Evolutionary conservation across 768 basidiomycete genomes (phyloP), one percentile per base, ranked within the genome.

Genomic region (Phlebiopsis flavidoalba): DNA sequence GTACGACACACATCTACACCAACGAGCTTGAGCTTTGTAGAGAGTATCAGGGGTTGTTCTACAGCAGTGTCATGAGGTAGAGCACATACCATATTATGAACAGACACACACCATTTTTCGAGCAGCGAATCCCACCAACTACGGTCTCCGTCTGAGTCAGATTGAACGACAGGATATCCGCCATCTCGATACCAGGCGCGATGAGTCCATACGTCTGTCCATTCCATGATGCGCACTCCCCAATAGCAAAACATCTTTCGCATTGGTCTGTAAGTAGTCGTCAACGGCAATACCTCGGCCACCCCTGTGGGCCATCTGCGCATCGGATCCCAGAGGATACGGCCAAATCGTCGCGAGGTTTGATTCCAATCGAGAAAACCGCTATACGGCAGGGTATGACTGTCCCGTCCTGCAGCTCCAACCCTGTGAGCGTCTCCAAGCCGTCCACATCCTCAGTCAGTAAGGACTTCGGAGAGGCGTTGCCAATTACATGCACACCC

Each of bases 101-200:
- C 17, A 17, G 3, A 22, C 72, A 2, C 72, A 2, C 45, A 74
- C 75, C 82, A 83, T 82, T 60, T 75, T 72, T 36, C 82, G 69
- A 15, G 74, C 73, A 58, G 70, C 70, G 67, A 79, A 79, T 0
- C 70, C 68, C 19, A n/a, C 80, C 79, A 0, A 73, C 63, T 2
- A 63, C 69, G 3, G 80, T 81, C 53, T 78, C 66, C 0, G 78
- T 79, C 72, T 84, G 80, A 21, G 85, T 85, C 8, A 91, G 73
- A 72, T 91, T 91, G 76, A 86, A 88, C 1, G 87, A 76, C 0
- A 91, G 75, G 59, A 90, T 83, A 63, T 87, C 84, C 21, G 88
- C 88, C 88, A 90, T 90, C 69, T 87, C 85, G 48, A 82, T 78
- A 45, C 88, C 87, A n/a, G 88, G 89, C 2, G 81, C 87, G 65